Evolutionary conservation across 2,329 filamentous ascomycete species (phyloP).

Genomic region (Septoria petroselini): DNA sequence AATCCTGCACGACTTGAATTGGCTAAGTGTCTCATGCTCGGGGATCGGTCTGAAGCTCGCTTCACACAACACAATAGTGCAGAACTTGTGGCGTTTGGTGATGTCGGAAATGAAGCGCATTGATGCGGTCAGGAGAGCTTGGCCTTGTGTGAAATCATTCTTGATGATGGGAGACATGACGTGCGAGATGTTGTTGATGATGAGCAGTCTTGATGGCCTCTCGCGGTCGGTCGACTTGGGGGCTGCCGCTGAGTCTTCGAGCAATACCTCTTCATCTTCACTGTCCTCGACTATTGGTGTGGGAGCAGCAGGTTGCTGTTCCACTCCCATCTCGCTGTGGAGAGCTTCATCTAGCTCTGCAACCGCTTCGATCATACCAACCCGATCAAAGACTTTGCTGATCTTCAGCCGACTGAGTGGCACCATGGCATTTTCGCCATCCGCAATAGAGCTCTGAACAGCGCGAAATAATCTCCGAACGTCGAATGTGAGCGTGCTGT

Average conservation of each 20-base stretch:
- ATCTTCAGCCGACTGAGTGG: conserved; percentile 48
- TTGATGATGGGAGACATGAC: conserved; percentile 32
- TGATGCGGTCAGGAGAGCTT: conserved; percentile 43
- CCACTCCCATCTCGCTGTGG: conserved; percentile 4
- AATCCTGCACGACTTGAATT: conserved; percentile 41
- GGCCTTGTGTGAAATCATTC: conserved; percentile 37
- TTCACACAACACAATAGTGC: conserved; percentile 32
- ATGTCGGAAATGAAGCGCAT: conserved; percentile 44
- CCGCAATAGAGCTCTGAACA: conserved; percentile 17
- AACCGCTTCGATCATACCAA: conserved; percentile 48
- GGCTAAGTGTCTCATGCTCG: conserved; percentile 36
- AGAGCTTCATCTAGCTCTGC: conserved; percentile 44
- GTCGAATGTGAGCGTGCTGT: conserved; percentile 48
- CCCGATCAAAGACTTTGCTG: conserved; percentile 52
- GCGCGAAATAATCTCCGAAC: conserved; percentile 40
- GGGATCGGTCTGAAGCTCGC: conserved; percentile 12
- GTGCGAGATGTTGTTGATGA: conserved; percentile 33
- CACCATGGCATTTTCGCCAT: conserved; percentile 3
- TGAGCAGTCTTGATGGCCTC: conserved; percentile 18
- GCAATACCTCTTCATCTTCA: conserved; percentile 42
- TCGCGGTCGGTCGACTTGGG: too few relatives aligned
- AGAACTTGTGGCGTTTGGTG: conserved; percentile 39
- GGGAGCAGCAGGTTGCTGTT: conserved; percentile 3
- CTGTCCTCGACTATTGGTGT: conserved; percentile 37
- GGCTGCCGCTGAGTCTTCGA: conserved; percentile 30